Conservation (phyloP, 2,329 filamentous ascomycete genomes). For the Colletotrichum eremochloae region DNA sequence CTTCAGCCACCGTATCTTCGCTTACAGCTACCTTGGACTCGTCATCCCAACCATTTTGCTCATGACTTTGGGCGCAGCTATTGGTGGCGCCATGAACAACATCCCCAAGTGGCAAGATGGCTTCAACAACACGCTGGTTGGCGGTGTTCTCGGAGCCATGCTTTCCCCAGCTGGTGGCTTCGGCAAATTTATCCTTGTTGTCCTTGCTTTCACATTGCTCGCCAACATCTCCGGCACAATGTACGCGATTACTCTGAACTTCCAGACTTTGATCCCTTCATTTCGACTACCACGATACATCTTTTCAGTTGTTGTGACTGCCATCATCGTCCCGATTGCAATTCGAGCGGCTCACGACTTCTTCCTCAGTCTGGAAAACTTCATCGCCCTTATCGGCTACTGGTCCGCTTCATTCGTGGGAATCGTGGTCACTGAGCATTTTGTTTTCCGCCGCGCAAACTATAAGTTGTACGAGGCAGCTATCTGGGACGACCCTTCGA, state of each 20-base stretch:
- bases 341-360: constrained; percentile 57
- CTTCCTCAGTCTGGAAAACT: constrained; percentile 58
- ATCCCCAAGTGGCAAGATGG: constrained; percentile 49
- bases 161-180: constrained; percentile 49
- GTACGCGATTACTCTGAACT: constrained; percentile 55
- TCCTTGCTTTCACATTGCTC: constrained; percentile 54
- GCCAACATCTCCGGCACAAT: constrained; percentile 55
- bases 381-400: constrained; percentile 60
- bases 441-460: constrained; percentile 57
- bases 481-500: constrained; percentile 59
- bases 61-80: constrained; percentile 57
- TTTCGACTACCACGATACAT: constrained; percentile 56
- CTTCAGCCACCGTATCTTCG: constrained; percentile 60
- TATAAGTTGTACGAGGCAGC: constrained; percentile 57
- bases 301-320: constrained; percentile 56
- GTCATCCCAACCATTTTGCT: constrained; percentile 52
- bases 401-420: constrained; percentile 59
- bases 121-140: constrained; percentile 49
- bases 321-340: constrained; percentile 57
- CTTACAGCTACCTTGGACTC: constrained; percentile 70
- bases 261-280: constrained; percentile 56
- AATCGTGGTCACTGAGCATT: constrained; percentile 57
- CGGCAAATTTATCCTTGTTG: constrained; percentile 55
- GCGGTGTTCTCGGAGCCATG: constrained; percentile 51
- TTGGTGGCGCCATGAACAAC: constrained; percentile 51